Base-by-base conservation (phyloP, 805 yeast species). In the Nakazawaea laoshanensis region DNA sequence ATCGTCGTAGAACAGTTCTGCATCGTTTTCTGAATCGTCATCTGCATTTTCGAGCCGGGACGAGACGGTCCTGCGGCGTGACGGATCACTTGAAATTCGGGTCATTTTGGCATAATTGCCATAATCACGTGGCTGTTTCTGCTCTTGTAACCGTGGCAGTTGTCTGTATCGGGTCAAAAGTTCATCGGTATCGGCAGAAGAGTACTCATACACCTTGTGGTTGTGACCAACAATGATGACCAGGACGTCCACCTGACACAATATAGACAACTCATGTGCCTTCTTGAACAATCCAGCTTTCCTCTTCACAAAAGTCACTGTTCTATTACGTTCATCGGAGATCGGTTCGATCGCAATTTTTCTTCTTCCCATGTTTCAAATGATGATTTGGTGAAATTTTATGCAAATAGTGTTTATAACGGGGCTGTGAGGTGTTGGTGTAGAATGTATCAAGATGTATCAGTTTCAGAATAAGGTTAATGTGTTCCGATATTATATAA, bases 331-430 rank as follows among this genome's bases (percentile, higher is more conserved):
- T 54, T 89, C 96, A 46, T 89, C 95, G 9, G 76, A 63, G 38
- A 89, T 77, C 23, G 97, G 97, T 57, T 84, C 77, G 47, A 89
- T 89, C 41, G 83, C 92, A 43, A 89, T 89, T 57, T 89, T 92
- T 62, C 96, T 81, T 67, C 98, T 80, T 34, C 98, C 98, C 98
- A 89, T 92, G 9, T 14, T 29, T 18, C n/a, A n/a, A 7, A 12
- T 12, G 12, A 7, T 16, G 7, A 10, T 26, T 13, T 7, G 23
- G 23, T 20, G 23, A n/a, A n/a, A n/a, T n/a, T n/a, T n/a, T n/a
- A n/a, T n/a, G n/a, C n/a, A n/a, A n/a, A n/a, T n/a, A n/a, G n/a
- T n/a, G n/a, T n/a, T n/a, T n/a, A n/a, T n/a, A n/a, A n/a, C n/a
- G n/a, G n/a, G n/a, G n/a, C n/a, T n/a, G n/a, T n/a, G n/a, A n/a